These are phyloP conservation scores for Scheffersomyces quercinus DNA, from an alignment of 1,139 yeast genomes.

Conservation along the genomic window DNA sequence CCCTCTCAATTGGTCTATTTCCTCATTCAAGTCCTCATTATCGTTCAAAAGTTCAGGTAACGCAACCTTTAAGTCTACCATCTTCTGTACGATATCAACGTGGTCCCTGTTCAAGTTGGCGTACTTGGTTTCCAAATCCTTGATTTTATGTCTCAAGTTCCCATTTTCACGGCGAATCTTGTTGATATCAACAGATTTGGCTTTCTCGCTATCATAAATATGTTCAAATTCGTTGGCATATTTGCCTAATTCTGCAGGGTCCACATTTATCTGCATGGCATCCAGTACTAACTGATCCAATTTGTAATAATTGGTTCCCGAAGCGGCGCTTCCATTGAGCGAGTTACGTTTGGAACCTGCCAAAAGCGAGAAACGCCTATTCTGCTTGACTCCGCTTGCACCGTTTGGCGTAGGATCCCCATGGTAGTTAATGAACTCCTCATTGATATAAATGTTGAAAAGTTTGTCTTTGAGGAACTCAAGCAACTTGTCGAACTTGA, in stretches of 20 bases:
- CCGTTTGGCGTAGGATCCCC: slow-evolving; percentile 11
- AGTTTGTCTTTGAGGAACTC: slow-evolving; percentile 76
- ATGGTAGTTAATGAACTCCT: slow-evolving; percentile 27
- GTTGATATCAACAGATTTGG: slow-evolving; percentile 71
- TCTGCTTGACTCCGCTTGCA: slow-evolving; percentile 8
- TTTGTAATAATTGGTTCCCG: slow-evolving; percentile 42
- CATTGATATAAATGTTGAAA: slow-evolving; percentile 66
- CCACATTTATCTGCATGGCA: slow-evolving; percentile 69
- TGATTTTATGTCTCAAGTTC: slow-evolving; percentile 69
- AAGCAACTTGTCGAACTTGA: slow-evolving; percentile 74
- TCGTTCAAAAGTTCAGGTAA: slow-evolving; percentile 67
- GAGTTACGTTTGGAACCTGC: slow-evolving; percentile 18
- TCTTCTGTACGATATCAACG: slow-evolving; percentile 40
- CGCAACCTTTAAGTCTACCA: slow-evolving; percentile 42
- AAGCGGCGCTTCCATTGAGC: slow-evolving; percentile 7
- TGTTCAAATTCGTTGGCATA: slow-evolving; percentile 76
- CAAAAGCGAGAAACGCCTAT: slow-evolving; percentile 20
- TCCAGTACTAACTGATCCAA: slow-evolving; percentile 77
- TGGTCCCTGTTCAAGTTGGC: slow-evolving; percentile 78
- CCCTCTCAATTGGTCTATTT: slow-evolving; percentile 55
- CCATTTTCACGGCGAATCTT: slow-evolving; percentile 66
- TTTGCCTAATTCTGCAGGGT: slow-evolving; percentile 69
- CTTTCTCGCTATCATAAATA: slow-evolving; percentile 66
- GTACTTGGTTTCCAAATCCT: slow-evolving; percentile 70
- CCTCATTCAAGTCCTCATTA: slow-evolving; percentile 65